These are phyloP conservation scores for Pseudopyricularia cyperi DNA, from an alignment of 2,329 filamentous ascomycete genomes.

Conservation along the genomic window DNA sequence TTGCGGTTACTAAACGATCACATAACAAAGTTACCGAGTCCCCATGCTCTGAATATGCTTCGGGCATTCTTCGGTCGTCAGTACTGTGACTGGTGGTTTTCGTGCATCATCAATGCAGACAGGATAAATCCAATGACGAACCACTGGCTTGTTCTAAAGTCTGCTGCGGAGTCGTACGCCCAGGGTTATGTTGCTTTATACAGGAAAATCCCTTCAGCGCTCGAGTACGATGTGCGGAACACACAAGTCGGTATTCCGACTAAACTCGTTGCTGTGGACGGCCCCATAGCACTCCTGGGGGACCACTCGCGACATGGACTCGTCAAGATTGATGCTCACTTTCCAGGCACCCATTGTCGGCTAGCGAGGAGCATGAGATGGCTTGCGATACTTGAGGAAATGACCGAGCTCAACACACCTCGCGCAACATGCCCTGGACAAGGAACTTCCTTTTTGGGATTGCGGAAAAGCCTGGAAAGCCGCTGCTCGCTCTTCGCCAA, in stretches of 20 bases:
- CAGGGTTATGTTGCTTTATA: constrained; percentile 12
- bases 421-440: background rate
- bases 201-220: constrained; percentile 12
- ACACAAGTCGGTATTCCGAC: constrained; percentile 3
- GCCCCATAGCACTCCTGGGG: constrained; percentile 13
- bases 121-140: constrained; percentile 4
- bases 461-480: background rate
- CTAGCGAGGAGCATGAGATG: constrained; percentile 13
- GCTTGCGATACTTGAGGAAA: constrained; percentile 9
- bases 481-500: background rate
- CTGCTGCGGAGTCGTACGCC: constrained; percentile 10
- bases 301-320: constrained; percentile 16
- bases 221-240: constrained; percentile 12
- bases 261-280: constrained; percentile 10
- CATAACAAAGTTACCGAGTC: constrained; percentile 3
- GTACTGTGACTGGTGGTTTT: constrained; percentile 20
- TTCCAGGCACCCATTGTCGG: constrained; percentile 16
- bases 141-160: constrained; percentile 18
- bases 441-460: background rate
- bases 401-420: constrained; percentile 1
- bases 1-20: background rate
- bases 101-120: constrained; percentile 8
- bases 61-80: constrained; percentile 15
- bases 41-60: constrained; percentile 10
- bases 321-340: constrained; percentile 13